phyloP scores from a whole-genome alignment of 1,139 yeast genomes.

The Suhomyces wounanorum region DNA sequence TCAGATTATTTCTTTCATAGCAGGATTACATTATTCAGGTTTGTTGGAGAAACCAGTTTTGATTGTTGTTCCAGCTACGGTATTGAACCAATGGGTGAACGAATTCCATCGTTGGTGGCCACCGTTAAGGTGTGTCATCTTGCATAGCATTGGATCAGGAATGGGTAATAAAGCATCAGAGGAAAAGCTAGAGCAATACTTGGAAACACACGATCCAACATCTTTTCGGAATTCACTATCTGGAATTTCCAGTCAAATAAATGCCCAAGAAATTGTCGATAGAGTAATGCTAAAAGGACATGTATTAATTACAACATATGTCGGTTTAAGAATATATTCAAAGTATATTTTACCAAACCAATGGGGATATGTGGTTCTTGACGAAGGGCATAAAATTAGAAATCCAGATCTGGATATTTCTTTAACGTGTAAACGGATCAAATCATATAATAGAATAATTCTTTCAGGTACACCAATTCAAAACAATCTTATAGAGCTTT shows the following conservation, averaged over 20 bases:
- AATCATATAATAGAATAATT: constrained; percentile 80
- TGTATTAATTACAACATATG: constrained; percentile 87
- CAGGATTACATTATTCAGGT: constrained; percentile 85
- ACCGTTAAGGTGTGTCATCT: constrained; percentile 77
- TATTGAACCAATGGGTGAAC: constrained; percentile 92
- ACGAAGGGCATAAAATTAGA: constrained; percentile 95
- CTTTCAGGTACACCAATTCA: constrained; percentile 96
- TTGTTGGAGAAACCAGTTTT: constrained; percentile 74
- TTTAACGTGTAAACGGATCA: constrained; percentile 76
- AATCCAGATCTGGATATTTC: constrained; percentile 93
- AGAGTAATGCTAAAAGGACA: constrained; percentile 66
- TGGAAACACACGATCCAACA: constrained; percentile 49
- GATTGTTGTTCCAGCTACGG: constrained; percentile 96
- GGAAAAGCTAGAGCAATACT: constrained; percentile 48
- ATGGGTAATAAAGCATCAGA: constrained; percentile 58
- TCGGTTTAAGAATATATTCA: constrained; percentile 80
- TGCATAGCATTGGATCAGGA: constrained; percentile 93
- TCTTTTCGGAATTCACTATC: constrained; percentile 22
- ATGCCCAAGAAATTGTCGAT: constrained; percentile 51
- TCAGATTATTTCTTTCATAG: constrained; percentile 85
- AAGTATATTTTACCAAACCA: constrained; percentile 62
- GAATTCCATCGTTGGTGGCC: constrained; percentile 99
- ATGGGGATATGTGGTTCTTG: constrained; percentile 92
- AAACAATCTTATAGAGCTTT: constrained; percentile 83
- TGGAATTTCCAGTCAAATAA: constrained; percentile 37